Percentiles rank a stretch among this genome's conserved stretches.
Evolutionary conservation across 768 basidiomycete genomes (phyloP).

Genomic region (Cystofilobasidium bisporidii): DNA sequence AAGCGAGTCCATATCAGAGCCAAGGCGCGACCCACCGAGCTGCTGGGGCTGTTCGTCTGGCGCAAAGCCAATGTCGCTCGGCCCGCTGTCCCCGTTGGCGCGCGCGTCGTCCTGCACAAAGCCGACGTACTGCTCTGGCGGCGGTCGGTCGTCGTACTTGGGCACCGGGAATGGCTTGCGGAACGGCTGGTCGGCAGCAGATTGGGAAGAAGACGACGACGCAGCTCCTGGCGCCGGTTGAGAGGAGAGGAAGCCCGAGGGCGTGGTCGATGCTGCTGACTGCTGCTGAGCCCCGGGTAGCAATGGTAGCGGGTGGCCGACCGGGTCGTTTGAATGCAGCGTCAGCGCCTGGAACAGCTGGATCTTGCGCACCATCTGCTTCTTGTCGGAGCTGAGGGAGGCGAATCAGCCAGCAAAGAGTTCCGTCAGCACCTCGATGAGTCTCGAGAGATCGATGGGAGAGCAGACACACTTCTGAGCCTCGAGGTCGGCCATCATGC

Average conservation of each 20-base stretch:
- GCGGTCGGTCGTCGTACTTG: constrained; percentile 4
- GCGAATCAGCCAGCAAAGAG: background rate
- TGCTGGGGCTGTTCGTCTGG: background rate
- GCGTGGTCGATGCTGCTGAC: background rate
- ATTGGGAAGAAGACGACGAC: background rate
- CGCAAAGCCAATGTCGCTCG: background rate
- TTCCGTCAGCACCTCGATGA: background rate
- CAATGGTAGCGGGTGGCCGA: background rate
- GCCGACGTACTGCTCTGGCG: constrained; percentile 5
- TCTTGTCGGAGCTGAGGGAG: background rate
- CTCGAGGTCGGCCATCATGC: background rate
- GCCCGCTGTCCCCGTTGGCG: constrained; percentile 1
- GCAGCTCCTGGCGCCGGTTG: background rate
- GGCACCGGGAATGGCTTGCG: constrained; percentile 1
- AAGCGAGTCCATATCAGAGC: background rate
- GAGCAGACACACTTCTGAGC: background rate
- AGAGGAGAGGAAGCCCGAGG: background rate
- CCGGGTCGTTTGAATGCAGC: background rate
- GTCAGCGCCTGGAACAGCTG: constrained; percentile 7
- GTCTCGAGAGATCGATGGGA: background rate
- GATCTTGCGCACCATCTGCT: background rate
- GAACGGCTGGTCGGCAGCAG: background rate
- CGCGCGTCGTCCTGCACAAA: background rate
- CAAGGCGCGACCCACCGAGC: background rate
- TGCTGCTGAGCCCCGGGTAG: background rate